Evolutionary conservation across 1,139 yeast genomes (phyloP).

Genomic region (Spathaspora sp.): DNA sequence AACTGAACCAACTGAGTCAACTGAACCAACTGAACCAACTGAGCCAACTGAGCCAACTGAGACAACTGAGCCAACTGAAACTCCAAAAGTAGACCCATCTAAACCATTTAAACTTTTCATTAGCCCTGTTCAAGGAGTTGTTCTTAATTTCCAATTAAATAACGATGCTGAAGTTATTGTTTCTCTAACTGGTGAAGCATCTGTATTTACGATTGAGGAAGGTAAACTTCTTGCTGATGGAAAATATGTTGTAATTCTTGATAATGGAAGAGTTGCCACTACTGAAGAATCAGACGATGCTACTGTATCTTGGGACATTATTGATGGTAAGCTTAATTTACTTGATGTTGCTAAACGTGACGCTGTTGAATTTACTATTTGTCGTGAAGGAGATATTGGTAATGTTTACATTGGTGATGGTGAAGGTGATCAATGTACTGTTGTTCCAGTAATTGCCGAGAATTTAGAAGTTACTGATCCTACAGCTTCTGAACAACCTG

Average conservation of each 20-base stretch:
- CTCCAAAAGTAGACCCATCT: slow-evolving; percentile 10
- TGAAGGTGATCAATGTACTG: slow-evolving; percentile 12
- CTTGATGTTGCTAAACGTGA: slow-evolving; percentile 17
- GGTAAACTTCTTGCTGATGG: slow-evolving; percentile 16
- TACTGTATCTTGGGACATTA: slow-evolving; percentile 29
- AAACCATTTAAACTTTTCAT: slow-evolving; percentile 31
- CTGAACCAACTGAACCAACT: background rate
- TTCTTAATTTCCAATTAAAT: background rate
- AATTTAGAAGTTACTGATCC: slow-evolving; percentile 7
- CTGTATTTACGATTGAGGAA: background rate
- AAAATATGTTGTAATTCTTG: slow-evolving; percentile 11
- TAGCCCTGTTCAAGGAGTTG: background rate
- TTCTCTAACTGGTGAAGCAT: background rate
- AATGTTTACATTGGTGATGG: slow-evolving; percentile 15
- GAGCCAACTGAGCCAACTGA: slow-evolving; percentile 3
- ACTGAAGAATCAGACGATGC: slow-evolving; percentile 19
- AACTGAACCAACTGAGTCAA: too few relatives aligned
- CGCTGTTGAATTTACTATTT: slow-evolving; percentile 7
- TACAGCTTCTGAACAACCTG: slow-evolving; percentile 6
- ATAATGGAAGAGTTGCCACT: slow-evolving; percentile 4
- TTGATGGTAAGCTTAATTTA: slow-evolving; percentile 25
- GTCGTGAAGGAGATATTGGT: slow-evolving; percentile 20
- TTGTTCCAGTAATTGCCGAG: slow-evolving; percentile 8
- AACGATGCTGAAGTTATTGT: background rate
- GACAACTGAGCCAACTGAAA: background rate